These are phyloP conservation scores for Rhytidiadelphus loreus DNA, from an alignment of 225 moss, liverwort and hornwort genomes.

Conservation along the genomic window DNA sequence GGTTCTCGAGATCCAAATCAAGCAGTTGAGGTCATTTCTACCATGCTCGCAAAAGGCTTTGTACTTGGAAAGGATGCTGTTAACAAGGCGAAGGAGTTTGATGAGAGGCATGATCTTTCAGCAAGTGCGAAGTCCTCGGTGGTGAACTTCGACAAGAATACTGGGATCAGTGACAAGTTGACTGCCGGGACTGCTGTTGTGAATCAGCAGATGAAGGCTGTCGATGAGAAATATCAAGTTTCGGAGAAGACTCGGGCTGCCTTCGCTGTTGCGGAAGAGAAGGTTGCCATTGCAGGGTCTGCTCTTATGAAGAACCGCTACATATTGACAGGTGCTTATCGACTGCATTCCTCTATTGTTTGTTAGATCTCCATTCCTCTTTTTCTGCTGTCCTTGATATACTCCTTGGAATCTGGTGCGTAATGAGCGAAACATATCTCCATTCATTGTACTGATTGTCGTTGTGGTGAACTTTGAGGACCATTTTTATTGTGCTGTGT, in stretches of 20 bases:
- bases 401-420: not conserved
- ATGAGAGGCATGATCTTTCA: conserved; percentile 76
- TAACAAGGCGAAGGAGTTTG: conserved; percentile 74
- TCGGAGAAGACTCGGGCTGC: conserved; percentile 83
- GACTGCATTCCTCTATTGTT: not conserved
- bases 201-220: conserved; percentile 81
- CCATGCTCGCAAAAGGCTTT: conserved; percentile 64
- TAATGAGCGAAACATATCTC: not conserved
- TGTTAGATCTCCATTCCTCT: not conserved
- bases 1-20: conserved; percentile 27
- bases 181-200: conserved; percentile 68
- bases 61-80: conserved; percentile 76
- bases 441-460: not conserved
- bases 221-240: conserved; percentile 90
- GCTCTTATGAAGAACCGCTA: conserved; percentile 88
- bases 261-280: conserved; percentile 83
- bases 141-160: conserved; percentile 56
- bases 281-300: conserved; percentile 70
- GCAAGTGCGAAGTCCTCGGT: conserved; percentile 69
- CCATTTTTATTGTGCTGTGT: not conserved
- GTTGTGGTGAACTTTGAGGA: not conserved
- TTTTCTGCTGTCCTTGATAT: not conserved
- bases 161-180: conserved; percentile 71
- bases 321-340: conserved; percentile 52
- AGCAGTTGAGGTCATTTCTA: conserved; percentile 57